These are phyloP conservation scores for Salicornia ramosissima DNA, from an alignment of 148 eudicot species.

Conservation along the genomic window DNA sequence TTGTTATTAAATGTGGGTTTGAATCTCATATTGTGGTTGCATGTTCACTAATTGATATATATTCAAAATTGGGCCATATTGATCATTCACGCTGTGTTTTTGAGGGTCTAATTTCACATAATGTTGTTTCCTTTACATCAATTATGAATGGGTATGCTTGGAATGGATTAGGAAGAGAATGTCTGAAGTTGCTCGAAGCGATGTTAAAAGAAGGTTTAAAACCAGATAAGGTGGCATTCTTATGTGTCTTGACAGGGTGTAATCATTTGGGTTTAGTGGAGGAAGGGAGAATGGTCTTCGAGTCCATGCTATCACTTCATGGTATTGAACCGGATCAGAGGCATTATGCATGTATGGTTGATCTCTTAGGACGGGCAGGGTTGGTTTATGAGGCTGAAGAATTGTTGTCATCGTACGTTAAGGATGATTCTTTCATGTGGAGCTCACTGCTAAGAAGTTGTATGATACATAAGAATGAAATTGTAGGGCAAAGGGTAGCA, in stretches of 20 bases:
- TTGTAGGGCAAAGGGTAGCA: constrained; percentile 51
- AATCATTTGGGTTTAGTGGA: constrained; percentile 70
- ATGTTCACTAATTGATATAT: constrained; percentile 55
- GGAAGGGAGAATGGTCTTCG: constrained; percentile 51
- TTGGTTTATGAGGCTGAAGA: constrained; percentile 59
- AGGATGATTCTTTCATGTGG: constrained; percentile 49
- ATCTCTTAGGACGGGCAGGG: constrained; percentile 68
- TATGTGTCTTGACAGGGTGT: constrained; percentile 71
- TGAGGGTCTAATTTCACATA: constrained; percentile 40
- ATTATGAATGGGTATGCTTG: constrained; percentile 64
- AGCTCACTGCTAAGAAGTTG: constrained; percentile 76
- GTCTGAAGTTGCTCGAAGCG: constrained; percentile 42
- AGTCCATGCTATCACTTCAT: constrained; percentile 44
- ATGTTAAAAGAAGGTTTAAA: constrained; percentile 57
- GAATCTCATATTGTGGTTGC: constrained; percentile 42
- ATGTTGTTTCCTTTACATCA: constrained; percentile 60
- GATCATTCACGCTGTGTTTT: constrained; percentile 43
- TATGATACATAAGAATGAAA: constrained; percentile 52
- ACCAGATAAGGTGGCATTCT: constrained; percentile 71
- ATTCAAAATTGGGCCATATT: constrained; percentile 58
- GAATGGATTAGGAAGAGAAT: constrained; percentile 62
- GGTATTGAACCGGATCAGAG: constrained; percentile 48
- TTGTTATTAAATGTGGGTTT: constrained; percentile 53
- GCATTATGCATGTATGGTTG: constrained; percentile 71
- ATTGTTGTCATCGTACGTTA: constrained; percentile 36